phyloP scores from a whole-genome alignment of 495 filamentous ascomycete genomes.

The Amorphotheca resinae region DNA sequence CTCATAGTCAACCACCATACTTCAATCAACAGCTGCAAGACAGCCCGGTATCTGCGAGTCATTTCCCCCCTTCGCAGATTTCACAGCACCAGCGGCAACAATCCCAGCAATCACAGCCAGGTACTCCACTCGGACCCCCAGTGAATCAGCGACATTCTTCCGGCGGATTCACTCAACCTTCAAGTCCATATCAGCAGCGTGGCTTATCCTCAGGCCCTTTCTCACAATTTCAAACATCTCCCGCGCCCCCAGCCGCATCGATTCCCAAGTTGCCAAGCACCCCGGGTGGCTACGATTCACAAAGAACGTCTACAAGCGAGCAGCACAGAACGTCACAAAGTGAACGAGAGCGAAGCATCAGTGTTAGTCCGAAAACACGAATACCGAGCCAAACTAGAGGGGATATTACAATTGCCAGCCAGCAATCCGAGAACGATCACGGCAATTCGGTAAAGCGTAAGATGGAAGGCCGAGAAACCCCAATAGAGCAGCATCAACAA shows the following conservation, averaged over 20 bases:
- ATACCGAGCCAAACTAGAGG: slow-evolving; percentile 15
- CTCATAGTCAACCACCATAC: slow-evolving; percentile 36
- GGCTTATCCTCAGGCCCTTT: slow-evolving; percentile 24
- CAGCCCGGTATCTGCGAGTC: slow-evolving; percentile 37
- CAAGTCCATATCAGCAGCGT: slow-evolving; percentile 43
- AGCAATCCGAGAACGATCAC: slow-evolving; percentile 11
- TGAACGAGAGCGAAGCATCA: slow-evolving; percentile 46
- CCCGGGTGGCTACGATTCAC: slow-evolving; percentile 23
- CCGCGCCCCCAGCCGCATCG: slow-evolving; percentile 23
- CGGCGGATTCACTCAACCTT: slow-evolving; percentile 30
- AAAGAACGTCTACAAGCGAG: slow-evolving; percentile 17
- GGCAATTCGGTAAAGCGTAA: slow-evolving; percentile 39
- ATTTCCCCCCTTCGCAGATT: slow-evolving; percentile 29
- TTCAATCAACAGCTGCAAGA: slow-evolving; percentile 38
- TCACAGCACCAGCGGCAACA: slow-evolving; percentile 28
- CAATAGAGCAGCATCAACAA: slow-evolving; percentile 30
- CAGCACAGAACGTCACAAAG: slow-evolving; percentile 32
- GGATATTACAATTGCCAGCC: slow-evolving; percentile 4
- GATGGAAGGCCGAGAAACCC: slow-evolving; percentile 37
- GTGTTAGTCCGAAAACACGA: slow-evolving; percentile 51
- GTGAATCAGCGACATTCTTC: slow-evolving; percentile 30
- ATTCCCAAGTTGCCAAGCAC: slow-evolving; percentile 29
- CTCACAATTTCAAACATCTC: slow-evolving; percentile 24
- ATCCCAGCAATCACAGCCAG: slow-evolving; percentile 43
- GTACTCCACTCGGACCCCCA: slow-evolving; percentile 42